Evolutionary conservation across 345 rosid species (phyloP).

Genomic region (sweet orange (Citrus sinensis)): DVS_A1.0 CM039165.1:38852001-38852500

Average conservation of each 20-base stretch:
- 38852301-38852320: background rate
- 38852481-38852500: background rate
- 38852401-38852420: background rate
- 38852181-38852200: background rate
- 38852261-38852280: background rate
- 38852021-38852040: slow-evolving; percentile 52
- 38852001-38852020: slow-evolving; percentile 83
- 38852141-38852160: background rate
- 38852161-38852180: background rate
- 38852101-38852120: background rate
- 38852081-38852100: background rate
- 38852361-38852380: background rate
- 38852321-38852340: background rate
- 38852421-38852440: background rate
- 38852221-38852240: background rate
- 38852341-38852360: background rate
- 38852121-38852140: background rate
- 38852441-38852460: background rate
- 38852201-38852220: background rate
- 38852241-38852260: background rate
- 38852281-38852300: background rate
- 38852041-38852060: background rate
- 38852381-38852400: background rate
- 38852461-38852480: background rate
- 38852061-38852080: background rate